phyloP scores from a whole-genome alignment of 768 basidiomycete genomes.

The Kwoniella sp. region DNA sequence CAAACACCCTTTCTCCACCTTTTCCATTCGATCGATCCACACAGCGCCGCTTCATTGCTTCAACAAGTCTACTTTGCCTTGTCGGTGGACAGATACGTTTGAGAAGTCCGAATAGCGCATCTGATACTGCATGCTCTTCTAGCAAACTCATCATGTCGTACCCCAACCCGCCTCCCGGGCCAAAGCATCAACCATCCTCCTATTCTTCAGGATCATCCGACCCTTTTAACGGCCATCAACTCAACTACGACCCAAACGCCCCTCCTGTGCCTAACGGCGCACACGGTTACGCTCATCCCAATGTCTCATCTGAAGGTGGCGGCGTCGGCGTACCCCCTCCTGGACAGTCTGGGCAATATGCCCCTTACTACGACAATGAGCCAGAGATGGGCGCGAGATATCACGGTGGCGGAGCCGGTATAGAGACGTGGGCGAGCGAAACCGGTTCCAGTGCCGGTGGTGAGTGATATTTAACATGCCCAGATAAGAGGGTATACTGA shows the following conservation, averaged over 20 bases:
- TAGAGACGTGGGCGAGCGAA: conserved; percentile 55
- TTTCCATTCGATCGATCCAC: background rate
- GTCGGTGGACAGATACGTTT: background rate
- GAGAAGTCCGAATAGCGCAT: background rate
- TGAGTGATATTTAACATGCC: conserved; percentile 14
- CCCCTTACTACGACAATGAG: conserved; percentile 48
- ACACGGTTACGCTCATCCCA: conserved; percentile 23
- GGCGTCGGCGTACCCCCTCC: conserved; percentile 43
- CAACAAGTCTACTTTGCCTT: too few relatives aligned
- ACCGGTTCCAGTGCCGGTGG: conserved; percentile 45
- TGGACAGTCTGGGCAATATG: conserved; percentile 44
- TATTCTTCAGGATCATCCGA: conserved; percentile 50
- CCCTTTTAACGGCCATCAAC: conserved; percentile 43
- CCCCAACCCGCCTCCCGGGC: conserved; percentile 43
- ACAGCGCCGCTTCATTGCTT: too few relatives aligned
- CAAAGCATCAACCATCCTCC: conserved; percentile 45
- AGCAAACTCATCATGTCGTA: conserved; percentile 40
- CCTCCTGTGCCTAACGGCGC: conserved; percentile 15
- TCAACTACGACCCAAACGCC: conserved; percentile 36
- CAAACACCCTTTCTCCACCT: background rate
- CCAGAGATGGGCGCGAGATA: conserved; percentile 50
- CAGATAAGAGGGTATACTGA: conserved; percentile 6
- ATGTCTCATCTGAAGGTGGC: conserved; percentile 34
- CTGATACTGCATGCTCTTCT: conserved; percentile 8
- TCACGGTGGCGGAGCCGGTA: conserved; percentile 50